phyloP scores from a whole-genome alignment of 345 rosid genomes.

The Lenwebbia sp. region DNA sequence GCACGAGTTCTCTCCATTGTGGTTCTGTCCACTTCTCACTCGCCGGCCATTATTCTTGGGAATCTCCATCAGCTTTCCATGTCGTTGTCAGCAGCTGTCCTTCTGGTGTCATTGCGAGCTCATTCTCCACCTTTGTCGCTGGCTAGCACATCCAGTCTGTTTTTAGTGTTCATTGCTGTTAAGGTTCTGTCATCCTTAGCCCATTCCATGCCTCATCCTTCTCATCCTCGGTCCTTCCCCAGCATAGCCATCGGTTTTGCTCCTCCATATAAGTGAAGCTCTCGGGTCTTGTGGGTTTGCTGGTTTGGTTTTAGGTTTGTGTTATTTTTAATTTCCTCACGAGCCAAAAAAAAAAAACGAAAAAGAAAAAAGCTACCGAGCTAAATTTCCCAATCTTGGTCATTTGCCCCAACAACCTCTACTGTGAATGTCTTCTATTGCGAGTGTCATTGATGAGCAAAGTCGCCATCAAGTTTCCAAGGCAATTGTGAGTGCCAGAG shows the following conservation, averaged over 20 bases:
- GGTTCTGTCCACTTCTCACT: not conserved
- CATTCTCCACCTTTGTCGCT: not conserved
- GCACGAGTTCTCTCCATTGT: no score
- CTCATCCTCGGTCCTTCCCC: not conserved
- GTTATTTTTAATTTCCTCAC: not conserved
- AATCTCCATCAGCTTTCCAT: not conserved
- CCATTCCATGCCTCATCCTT: not conserved
- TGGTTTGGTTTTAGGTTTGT: not conserved
- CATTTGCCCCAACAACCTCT: not conserved
- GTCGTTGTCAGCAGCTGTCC: not conserved
- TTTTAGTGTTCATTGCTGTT: not conserved
- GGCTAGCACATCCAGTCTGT: not conserved
- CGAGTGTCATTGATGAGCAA: not conserved
- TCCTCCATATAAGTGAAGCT: not conserved
- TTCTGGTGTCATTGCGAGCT: not conserved
- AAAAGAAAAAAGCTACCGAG: no score
- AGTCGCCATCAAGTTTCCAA: not conserved
- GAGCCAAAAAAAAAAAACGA: not conserved
- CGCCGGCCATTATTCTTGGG: not conserved
- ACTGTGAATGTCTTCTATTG: not conserved
- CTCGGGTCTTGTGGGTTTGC: not conserved
- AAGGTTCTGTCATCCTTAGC: not conserved
- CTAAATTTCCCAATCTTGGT: not conserved
- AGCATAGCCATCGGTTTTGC: not conserved
- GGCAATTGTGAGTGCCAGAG: not conserved